Evolutionary conservation across 2,329 filamentous ascomycete species (phyloP).

Genomic region (Aspergillus novoparasiticus): DNA sequence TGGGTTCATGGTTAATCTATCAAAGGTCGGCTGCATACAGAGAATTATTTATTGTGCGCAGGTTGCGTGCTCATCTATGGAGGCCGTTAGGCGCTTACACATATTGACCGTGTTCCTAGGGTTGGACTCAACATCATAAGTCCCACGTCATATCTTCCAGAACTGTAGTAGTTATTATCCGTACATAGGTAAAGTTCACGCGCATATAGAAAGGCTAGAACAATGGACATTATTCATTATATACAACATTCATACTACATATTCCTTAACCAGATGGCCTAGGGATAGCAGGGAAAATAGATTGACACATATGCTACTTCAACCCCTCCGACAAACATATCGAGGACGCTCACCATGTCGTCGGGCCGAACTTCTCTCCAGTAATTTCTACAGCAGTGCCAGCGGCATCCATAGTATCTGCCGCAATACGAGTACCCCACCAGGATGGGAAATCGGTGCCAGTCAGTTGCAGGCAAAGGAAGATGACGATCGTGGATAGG

Average conservation of each 20-base stretch:
- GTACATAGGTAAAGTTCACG: too few relatives aligned
- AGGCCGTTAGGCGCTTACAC: too few relatives aligned
- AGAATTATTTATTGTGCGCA: too few relatives aligned
- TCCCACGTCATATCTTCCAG: too few relatives aligned
- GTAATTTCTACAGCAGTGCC: slow-evolving; percentile 61
- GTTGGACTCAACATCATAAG: too few relatives aligned
- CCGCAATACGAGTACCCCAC: slow-evolving; percentile 68
- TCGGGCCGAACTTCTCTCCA: slow-evolving; percentile 65
- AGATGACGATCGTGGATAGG: slow-evolving; percentile 68
- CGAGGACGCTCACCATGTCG: slow-evolving; percentile 21
- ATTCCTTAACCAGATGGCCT: background rate
- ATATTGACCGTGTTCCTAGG: too few relatives aligned
- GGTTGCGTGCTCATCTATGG: too few relatives aligned
- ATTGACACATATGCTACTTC: background rate
- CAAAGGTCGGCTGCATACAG: too few relatives aligned
- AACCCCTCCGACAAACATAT: background rate
- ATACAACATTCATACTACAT: background rate
- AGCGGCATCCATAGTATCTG: slow-evolving; percentile 63
- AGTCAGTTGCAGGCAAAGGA: slow-evolving; percentile 68
- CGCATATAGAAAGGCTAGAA: too few relatives aligned
- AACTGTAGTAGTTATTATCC: too few relatives aligned
- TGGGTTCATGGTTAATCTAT: too few relatives aligned
- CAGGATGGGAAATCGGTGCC: slow-evolving; percentile 59
- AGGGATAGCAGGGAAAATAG: background rate
- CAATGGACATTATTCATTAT: background rate